Base-by-base conservation (phyloP, 345 rosid species). In the Ceriops zippeliana region DNA sequence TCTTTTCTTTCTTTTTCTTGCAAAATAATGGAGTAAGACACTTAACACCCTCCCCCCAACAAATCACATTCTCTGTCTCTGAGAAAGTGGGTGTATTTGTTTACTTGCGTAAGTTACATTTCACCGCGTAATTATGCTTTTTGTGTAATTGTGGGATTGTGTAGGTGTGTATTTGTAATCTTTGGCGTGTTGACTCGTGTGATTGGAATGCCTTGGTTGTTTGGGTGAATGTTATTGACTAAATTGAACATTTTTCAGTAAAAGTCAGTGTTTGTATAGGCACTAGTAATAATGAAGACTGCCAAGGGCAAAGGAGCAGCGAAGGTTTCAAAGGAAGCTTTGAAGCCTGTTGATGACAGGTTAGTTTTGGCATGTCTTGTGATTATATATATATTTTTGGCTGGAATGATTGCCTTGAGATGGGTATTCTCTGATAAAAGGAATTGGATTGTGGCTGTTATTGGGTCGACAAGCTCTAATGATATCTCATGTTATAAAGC, bases 301-400 rank as follows among this genome's bases (percentile, higher is more conserved):
- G 65, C 82, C 69, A 86, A 79, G 72, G 89, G 87, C 51, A 89
- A 84, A 71, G 87, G 78, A 66, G 76, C 83, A 16, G 82, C 61
- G 4, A 85, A 68, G 82, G 75, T 42, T 62, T 73, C 86, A 9
- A 79, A 72, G 72, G 89, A 79, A 71, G 75, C 81, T 64, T 46
- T 85, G 86, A 89, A 81, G 81, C 91, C 87, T 28, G 83, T 56
- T 35, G 88, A 83, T 70, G 87, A 87, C 76, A 76, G 84, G 96
- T 89, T 68, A 57, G 79, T 54, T 22, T 30, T 11, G 58, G 28
- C n/a, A 0, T 26, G n/a, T 58, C 16, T 37, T 7, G 52, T 22
- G 27, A 7, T 62, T 70, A 17, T 31, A 16, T 32, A 7, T 26
- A 7, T 20, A 4, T 2, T 1, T 4, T 49, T 5, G 37, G 32